A percentile compares a stretch with the other conserved stretches of the same genome.
Conservation (phyloP, 1,284 basidiomycete genomes). For the Inonotus obliquus region DNA sequence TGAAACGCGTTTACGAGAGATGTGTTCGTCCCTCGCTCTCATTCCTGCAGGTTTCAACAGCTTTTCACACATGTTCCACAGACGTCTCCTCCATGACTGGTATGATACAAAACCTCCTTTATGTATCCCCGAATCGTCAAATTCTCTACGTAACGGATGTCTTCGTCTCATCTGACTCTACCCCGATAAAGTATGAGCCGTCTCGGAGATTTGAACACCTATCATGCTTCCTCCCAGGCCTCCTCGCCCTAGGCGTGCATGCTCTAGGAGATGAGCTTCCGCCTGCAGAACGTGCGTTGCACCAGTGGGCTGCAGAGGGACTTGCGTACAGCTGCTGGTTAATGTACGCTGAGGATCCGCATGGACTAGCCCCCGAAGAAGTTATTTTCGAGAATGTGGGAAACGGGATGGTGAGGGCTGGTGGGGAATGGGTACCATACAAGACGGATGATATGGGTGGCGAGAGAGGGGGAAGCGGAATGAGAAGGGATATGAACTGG, state of each 20-base stretch:
- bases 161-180: slow-evolving; percentile 7
- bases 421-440: slow-evolving; percentile 6
- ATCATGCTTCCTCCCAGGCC: slow-evolving; percentile 73
- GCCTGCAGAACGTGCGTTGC: slow-evolving; percentile 36
- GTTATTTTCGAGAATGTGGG: slow-evolving; percentile 35
- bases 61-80: slow-evolving; percentile 26
- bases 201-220: slow-evolving; percentile 67
- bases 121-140: slow-evolving; percentile 56
- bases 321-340: slow-evolving; percentile 64
- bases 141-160: slow-evolving; percentile 68
- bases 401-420: background rate
- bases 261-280: slow-evolving; percentile 33
- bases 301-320: slow-evolving; percentile 64
- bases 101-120: slow-evolving; percentile 61
- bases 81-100: slow-evolving; percentile 59
- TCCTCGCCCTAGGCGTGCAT: slow-evolving; percentile 68
- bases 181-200: slow-evolving; percentile 23
- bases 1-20: slow-evolving; percentile 52
- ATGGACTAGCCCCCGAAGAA: slow-evolving; percentile 60
- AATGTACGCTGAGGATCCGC: slow-evolving; percentile 56
- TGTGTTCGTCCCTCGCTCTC: slow-evolving; percentile 45
- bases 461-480: background rate
- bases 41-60: background rate
- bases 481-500: slow-evolving; percentile 36
- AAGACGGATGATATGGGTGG: background rate